Evolutionary conservation across 192 early-diverging fungal species (phyloP), one percentile per base, ranked within the genome.

Genomic region (Gonapodya prolifera): DNA sequence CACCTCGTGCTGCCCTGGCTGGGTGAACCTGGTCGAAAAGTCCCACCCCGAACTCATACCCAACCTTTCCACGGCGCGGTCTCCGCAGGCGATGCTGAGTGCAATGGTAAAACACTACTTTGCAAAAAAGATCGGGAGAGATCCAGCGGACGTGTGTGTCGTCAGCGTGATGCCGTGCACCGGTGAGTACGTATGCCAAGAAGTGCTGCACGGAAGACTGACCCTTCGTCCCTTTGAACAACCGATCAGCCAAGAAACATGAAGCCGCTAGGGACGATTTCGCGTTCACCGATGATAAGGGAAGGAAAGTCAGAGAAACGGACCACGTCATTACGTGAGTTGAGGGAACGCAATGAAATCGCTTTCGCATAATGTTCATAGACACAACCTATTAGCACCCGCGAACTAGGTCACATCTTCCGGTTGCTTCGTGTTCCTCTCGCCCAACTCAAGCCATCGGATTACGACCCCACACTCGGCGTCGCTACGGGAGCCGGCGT

Each of bases 11-110:
- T 76, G 88, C 73, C 89, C 90, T 61, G 95, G 96, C 16, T 99
- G 96, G 96, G 94, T 99, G 31, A 98, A 96, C 83, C 98, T 98
- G 77, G 95, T 95, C 18, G 98, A 99, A 85, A 98, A 98, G 85
- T 97, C 96, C 0, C 96, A 98, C 77, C 89, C 87, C n/a, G 89
- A 92, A 80, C 87, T 96, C 2, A 82, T 99, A 30, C 95, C 95
- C 0, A 89, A 93, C 79, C 93, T 99, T 76, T 92, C 91, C 80
- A 88, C 88, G 33, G 92, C 93, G 1, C 94, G 94, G 79, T 97
- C 95, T n/a, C 96, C 98, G 31, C 98, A 99, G 83, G 95, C 96
- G 80, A 90, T 94, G 45, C 96, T 97, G 94, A 96, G 98, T 17
- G 89, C 91, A 0, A 82, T 99, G n/a, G 91, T 96, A 34, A 99